phyloP scores from a whole-genome alignment of 345 rosid species.

The Rhodamnia rubescens region DNA sequence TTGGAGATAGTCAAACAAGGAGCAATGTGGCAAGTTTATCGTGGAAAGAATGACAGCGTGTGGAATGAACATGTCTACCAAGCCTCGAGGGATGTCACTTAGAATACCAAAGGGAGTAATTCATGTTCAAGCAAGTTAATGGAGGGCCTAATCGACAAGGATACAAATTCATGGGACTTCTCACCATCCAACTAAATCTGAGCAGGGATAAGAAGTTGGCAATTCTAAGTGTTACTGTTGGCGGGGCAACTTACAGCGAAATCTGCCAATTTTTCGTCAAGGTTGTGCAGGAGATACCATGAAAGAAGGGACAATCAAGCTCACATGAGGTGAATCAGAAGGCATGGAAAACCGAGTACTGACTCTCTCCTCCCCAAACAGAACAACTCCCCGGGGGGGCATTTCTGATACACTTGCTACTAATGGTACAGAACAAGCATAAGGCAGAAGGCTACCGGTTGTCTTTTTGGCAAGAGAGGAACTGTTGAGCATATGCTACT shows the following conservation, averaged over 20 bases:
- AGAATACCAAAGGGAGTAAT: too few relatives aligned
- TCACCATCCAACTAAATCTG: background rate
- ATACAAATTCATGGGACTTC: background rate
- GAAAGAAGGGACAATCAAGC: background rate
- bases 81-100: background rate
- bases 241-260: background rate
- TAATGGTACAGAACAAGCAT: background rate
- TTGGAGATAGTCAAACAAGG: background rate
- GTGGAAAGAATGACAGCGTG: background rate
- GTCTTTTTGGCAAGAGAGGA: background rate
- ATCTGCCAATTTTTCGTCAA: background rate
- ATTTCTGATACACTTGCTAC: background rate
- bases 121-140: background rate
- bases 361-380: background rate
- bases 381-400: background rate
- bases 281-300: background rate
- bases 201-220: background rate
- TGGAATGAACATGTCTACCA: background rate
- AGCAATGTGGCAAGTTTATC: background rate
- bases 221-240: background rate
- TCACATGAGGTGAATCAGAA: background rate
- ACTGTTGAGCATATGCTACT: background rate
- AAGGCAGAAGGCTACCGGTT: background rate
- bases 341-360: background rate
- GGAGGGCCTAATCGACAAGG: background rate